A percentile compares a stretch with the other conserved stretches of the same genome.
These are phyloP conservation scores for Baudoinia panamericana DNA, from an alignment of 495 filamentous ascomycete genomes.

Conservation along the genomic window DNA sequence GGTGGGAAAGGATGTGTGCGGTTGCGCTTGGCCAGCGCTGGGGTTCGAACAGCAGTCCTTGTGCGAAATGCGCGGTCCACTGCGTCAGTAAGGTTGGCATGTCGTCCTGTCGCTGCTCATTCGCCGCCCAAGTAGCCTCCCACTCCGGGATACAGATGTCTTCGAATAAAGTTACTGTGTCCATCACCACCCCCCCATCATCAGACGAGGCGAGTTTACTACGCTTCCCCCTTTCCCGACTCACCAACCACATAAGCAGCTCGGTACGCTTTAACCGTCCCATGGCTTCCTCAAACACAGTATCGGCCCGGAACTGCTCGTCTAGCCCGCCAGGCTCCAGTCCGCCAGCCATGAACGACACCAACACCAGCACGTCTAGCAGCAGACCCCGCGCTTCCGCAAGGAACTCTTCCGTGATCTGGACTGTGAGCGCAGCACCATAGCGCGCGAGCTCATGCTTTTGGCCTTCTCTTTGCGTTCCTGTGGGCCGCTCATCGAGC, in stretches of 20 bases:
- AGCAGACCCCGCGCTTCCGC: conserved; percentile 54
- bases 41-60: conserved; percentile 8
- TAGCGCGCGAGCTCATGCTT: conserved; percentile 36
- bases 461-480: conserved; percentile 34
- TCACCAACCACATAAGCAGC: conserved; percentile 69
- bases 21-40: conserved; percentile 32
- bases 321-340: conserved; percentile 51
- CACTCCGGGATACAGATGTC: conserved; percentile 25
- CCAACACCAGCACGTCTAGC: conserved; percentile 67
- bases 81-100: conserved; percentile 24
- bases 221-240: conserved; percentile 11
- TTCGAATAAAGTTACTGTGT: conserved; percentile 20
- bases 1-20: conserved; percentile 40
- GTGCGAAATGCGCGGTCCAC: conserved; percentile 27
- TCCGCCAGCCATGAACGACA: conserved; percentile 71
- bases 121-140: conserved; percentile 5
- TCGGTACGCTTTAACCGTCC: conserved; percentile 57
- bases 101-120: neutral
- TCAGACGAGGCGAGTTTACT: neutral
- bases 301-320: conserved; percentile 47
- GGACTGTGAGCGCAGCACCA: conserved; percentile 58
- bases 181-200: conserved; percentile 1
- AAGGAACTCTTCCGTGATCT: conserved; percentile 65
- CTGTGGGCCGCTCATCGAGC: conserved; percentile 20
- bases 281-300: conserved; percentile 54